Conservation (phyloP, 805 yeast species). For the Saccharomycopsis lassenensis region DNA sequence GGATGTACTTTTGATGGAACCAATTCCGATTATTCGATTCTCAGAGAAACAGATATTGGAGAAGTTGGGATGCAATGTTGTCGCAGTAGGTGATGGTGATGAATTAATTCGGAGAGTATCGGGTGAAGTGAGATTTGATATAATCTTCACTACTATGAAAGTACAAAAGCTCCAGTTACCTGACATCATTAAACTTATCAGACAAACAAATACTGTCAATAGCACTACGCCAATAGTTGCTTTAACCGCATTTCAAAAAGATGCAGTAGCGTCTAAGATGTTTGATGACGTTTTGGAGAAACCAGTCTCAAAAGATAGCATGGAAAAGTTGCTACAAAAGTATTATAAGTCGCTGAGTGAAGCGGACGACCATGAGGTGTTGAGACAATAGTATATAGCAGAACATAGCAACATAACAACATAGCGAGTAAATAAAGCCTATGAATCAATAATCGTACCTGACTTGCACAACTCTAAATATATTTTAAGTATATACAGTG, state of each 20-base stretch:
- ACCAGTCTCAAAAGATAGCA: conserved; percentile 32
- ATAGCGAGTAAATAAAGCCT: too few relatives aligned
- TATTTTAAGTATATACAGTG: too few relatives aligned
- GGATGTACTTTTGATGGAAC: conserved; percentile 76
- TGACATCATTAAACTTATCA: conserved; percentile 69
- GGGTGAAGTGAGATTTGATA: conserved; percentile 72
- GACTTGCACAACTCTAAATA: too few relatives aligned
- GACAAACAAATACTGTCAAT: conserved; percentile 68
- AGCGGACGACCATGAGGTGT: too few relatives aligned
- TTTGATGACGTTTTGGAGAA: conserved; percentile 69
- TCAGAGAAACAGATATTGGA: conserved; percentile 54
- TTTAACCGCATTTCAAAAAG: conserved; percentile 58
- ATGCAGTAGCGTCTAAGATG: conserved; percentile 40
- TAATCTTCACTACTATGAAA: conserved; percentile 66
- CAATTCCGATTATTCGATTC: conserved; percentile 72
- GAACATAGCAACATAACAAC: too few relatives aligned
- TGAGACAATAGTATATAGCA: too few relatives aligned
- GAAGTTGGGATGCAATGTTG: conserved; percentile 68
- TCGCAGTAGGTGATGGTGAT: conserved; percentile 67
- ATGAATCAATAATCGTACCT: too few relatives aligned
- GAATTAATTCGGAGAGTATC: conserved; percentile 75
- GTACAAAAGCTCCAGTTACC: conserved; percentile 56
- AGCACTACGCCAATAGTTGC: conserved; percentile 69
- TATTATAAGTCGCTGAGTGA: too few relatives aligned
- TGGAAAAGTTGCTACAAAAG: too few relatives aligned